Conservation (phyloP, 2,329 filamentous ascomycete genomes). For the Exserohilum rostratum region DNA sequence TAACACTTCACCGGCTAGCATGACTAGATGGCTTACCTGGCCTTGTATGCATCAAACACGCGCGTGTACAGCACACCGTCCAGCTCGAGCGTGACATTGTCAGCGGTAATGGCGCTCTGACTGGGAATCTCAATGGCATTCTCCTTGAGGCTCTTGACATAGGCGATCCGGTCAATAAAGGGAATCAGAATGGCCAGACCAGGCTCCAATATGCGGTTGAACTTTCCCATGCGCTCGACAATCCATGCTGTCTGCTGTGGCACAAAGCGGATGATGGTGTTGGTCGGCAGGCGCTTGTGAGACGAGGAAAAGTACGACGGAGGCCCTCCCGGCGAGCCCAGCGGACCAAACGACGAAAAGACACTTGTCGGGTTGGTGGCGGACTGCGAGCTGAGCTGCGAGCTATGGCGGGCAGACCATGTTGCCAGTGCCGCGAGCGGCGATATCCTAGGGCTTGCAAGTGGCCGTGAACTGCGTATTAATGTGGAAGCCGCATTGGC, state of each 20-base stretch:
- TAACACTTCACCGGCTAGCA: constrained; percentile 4
- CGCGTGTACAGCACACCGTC: constrained; percentile 95
- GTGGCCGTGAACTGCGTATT: constrained; percentile 29
- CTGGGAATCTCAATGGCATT: constrained; percentile 94
- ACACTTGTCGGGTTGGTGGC: constrained; percentile 35
- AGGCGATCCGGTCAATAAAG: constrained; percentile 93
- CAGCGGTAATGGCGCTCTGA: constrained; percentile 96
- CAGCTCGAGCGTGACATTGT: constrained; percentile 96
- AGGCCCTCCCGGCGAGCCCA: constrained; percentile 50
- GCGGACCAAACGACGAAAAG: constrained; percentile 36
- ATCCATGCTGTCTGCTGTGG: constrained; percentile 99
- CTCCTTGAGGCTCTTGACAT: constrained; percentile 98
- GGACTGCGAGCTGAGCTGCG: constrained; percentile 37
- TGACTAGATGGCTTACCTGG: constrained; percentile 66
- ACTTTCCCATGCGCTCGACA: constrained; percentile 98
- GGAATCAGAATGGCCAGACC: constrained; percentile 88
- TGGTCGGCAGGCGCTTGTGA: constrained; percentile 74
- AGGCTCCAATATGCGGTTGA: constrained; percentile 89
- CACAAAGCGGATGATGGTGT: constrained; percentile 94
- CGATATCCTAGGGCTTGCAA: constrained; percentile 21
- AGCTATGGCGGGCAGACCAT: constrained; percentile 36
- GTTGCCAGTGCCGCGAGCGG: constrained; percentile 27
- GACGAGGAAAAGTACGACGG: constrained; percentile 81
- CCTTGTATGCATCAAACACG: constrained; percentile 98
- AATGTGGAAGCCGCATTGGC: constrained; percentile 39